A percentile compares a stretch with the other conserved stretches of the same genome.
Conservation (phyloP, 805 yeast genomes). For the Candida broadrunensis region DNA sequence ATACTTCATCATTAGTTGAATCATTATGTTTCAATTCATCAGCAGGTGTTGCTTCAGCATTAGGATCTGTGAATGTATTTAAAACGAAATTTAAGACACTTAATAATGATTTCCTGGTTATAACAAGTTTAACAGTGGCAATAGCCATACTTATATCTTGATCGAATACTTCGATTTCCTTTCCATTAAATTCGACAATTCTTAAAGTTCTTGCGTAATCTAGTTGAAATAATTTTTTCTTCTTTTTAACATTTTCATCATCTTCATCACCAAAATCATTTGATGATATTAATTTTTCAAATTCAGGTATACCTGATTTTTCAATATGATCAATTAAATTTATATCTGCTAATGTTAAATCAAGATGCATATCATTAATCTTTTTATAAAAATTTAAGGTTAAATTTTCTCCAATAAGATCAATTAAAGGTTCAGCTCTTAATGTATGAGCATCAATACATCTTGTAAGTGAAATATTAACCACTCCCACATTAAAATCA, state of each 20-base stretch:
- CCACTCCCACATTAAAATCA: conserved; percentile 62
- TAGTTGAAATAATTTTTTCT: conserved; percentile 52
- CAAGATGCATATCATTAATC: conserved; percentile 59
- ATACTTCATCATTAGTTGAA: conserved; percentile 49
- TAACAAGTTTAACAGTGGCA: conserved; percentile 72
- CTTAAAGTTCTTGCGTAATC: conserved; percentile 59
- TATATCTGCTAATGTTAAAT: conserved; percentile 61
- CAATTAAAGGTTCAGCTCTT: conserved; percentile 66
- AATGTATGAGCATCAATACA: conserved; percentile 63
- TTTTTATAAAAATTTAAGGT: conserved; percentile 59
- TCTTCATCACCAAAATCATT: conserved; percentile 37
- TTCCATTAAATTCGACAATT: conserved; percentile 50
- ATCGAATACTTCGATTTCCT: conserved; percentile 66
- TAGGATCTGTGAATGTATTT: conserved; percentile 86
- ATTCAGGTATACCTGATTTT: conserved; percentile 55
- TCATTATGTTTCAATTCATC: conserved; percentile 69
- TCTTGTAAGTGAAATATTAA: conserved; percentile 60
- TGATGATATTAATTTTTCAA: conserved; percentile 69
- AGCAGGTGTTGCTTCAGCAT: conserved; percentile 62
- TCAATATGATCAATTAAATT: conserved; percentile 75
- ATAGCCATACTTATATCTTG: conserved; percentile 70
- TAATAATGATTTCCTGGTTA: conserved; percentile 74
- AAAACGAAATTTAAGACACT: conserved; percentile 77
- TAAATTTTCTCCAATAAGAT: conserved; percentile 66
- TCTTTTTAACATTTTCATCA: conserved; percentile 10